These are phyloP conservation scores for Vaccinium vitisidaea DNA, from an alignment of 148 eudicot species.

Conservation along the genomic window DNA sequence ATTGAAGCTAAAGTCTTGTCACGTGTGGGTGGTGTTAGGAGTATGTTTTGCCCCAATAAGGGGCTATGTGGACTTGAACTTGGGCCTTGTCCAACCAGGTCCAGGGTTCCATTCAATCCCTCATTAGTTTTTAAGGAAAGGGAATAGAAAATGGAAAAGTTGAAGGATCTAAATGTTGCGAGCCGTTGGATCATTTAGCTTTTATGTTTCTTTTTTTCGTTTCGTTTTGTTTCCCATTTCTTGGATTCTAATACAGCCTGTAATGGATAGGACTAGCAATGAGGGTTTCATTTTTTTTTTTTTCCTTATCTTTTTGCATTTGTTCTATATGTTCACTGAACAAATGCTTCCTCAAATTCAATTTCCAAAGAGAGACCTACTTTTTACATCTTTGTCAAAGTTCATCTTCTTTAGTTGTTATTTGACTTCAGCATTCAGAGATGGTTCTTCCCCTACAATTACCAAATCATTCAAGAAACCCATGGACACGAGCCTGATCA, in stretches of 20 bases:
- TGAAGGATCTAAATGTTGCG: neutral
- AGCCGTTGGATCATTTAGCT: too few species aligned
- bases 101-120: too few species aligned
- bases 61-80: too few species aligned
- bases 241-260: neutral
- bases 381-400: neutral
- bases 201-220: too few species aligned
- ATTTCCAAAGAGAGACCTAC: neutral
- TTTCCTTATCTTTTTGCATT: neutral
- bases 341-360: neutral
- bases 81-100: too few species aligned
- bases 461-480: conserved; percentile 84
- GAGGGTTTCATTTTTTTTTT: neutral
- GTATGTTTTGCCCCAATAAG: too few species aligned
- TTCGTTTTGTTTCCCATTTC: too few species aligned
- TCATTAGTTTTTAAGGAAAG: neutral
- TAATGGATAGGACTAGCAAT: neutral
- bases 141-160: neutral
- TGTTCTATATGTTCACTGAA: neutral
- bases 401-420: neutral
- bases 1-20: too few species aligned
- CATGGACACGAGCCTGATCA: conserved; percentile 67
- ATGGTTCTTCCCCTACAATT: conserved; percentile 89
- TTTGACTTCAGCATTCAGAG: conserved; percentile 65
- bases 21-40: too few species aligned